phyloP scores from a whole-genome alignment of 2,329 filamentous ascomycete species.

The Ilyonectria robusta region DNA sequence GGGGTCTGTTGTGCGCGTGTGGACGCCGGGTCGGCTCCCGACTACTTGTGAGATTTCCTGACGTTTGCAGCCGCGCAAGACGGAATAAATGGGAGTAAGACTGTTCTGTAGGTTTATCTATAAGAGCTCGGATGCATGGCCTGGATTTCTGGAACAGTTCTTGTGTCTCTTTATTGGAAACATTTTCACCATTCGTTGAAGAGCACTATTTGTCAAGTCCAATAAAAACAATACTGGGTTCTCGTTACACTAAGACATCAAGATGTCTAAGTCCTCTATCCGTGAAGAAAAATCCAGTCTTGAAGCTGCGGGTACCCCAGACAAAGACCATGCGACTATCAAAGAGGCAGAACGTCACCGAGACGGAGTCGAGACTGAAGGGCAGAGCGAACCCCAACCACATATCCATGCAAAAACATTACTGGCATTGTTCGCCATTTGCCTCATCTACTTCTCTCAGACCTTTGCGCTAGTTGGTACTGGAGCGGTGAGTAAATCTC shows the following conservation, averaged over 20 bases:
- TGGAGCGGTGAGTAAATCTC: constrained; percentile 23
- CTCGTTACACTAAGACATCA: background rate
- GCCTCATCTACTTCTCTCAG: constrained; percentile 34
- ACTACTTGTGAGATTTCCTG: constrained; percentile 5
- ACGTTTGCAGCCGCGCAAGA: background rate
- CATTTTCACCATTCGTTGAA: background rate
- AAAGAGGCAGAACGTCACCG: background rate
- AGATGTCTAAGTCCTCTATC: background rate
- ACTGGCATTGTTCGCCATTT: constrained; percentile 31
- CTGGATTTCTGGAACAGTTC: background rate
- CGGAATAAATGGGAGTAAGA: too few species aligned
- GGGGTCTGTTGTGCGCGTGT: constrained; percentile 1
- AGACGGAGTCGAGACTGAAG: background rate
- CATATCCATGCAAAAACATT: constrained; percentile 27
- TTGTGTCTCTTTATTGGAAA: background rate
- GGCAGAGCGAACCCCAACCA: constrained; percentile 12
- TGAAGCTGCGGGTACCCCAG: background rate
- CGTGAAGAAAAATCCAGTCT: background rate
- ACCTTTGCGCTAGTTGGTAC: constrained; percentile 34
- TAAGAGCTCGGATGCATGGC: background rate
- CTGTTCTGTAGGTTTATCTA: background rate
- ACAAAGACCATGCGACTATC: background rate
- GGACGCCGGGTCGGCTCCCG: constrained; percentile 35
- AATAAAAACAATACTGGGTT: background rate
- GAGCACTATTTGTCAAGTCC: background rate